A percentile compares a stretch with the other conserved stretches of the same genome.
phyloP scores from a whole-genome alignment of 2,329 filamentous ascomycete genomes.

The Aspergillus calidoustus region DNA sequence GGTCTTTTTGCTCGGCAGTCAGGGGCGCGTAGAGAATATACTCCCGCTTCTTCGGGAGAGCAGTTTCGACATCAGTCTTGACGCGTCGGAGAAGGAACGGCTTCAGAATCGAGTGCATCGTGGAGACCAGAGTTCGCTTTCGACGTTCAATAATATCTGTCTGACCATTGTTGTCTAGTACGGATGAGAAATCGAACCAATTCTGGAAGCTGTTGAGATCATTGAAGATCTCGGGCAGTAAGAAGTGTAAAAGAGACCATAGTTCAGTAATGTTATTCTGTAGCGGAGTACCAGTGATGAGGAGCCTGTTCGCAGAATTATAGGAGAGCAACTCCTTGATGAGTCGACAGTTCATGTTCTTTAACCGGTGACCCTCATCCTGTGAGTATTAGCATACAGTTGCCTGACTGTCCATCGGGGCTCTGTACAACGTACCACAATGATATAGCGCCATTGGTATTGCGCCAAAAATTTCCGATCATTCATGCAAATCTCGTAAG shows the following conservation, averaged over 20 bases:
- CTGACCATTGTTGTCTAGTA: constrained; percentile 80
- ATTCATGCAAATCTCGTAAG: constrained; percentile 93
- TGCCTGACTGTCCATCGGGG: background rate
- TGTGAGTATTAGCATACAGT: constrained; percentile 38
- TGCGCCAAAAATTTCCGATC: constrained; percentile 80
- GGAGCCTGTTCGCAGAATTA: constrained; percentile 82
- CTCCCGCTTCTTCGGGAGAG: constrained; percentile 94
- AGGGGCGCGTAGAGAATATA: constrained; percentile 95
- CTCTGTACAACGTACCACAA: constrained; percentile 65
- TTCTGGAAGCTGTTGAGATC: constrained; percentile 90
- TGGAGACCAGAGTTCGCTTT: constrained; percentile 78
- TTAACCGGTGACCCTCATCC: constrained; percentile 96
- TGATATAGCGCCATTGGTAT: constrained; percentile 96
- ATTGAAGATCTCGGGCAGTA: constrained; percentile 90
- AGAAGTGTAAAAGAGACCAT: constrained; percentile 92
- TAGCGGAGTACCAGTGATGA: constrained; percentile 92
- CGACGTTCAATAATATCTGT: constrained; percentile 79
- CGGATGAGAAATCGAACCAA: constrained; percentile 96
- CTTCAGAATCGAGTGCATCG: constrained; percentile 90
- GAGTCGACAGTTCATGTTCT: constrained; percentile 91
- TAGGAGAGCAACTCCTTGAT: constrained; percentile 89
- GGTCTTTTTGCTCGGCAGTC: constrained; percentile 84
- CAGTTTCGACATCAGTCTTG: constrained; percentile 89
- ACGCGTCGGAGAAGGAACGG: constrained; percentile 85
- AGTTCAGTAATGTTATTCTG: constrained; percentile 95